Base-by-base conservation (phyloP, 768 basidiomycete species). In the Leccinum broughii region DNA sequence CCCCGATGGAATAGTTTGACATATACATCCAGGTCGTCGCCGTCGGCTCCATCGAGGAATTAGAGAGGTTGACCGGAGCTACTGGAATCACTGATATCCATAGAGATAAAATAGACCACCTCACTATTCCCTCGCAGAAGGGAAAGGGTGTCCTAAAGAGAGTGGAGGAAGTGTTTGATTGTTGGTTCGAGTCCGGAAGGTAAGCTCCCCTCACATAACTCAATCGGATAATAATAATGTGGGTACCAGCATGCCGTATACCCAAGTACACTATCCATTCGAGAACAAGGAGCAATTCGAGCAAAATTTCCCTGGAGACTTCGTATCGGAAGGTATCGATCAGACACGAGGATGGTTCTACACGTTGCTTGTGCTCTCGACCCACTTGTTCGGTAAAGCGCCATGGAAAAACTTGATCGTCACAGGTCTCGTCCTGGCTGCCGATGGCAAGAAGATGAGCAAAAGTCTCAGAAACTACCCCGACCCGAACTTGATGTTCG, bases 281-380 rank as follows among this genome's bases (percentile, higher is more conserved):
- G 97, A 98, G 77, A 98, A 98, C 76, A 89, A 91, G 74, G 90
- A 92, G 32, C 77, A 85, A 48, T 97, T 97, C 70, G 87, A 95
- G 70, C 78, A 77, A 77, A 86, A 85, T 8, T 95, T 92, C 80
- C 97, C 96, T 3, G 97, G 95, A 4, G 90, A 98, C 70, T 99
- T 99, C 73, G 89, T 98, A 30, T 96, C 92, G 6, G 97, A 99
- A 75, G 96, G 95, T 69, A 96, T 99, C 63, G 97, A 99, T 75
- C 97, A 99, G 77, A 98, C 96, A 28, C 87, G 97, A 67, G 97
- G 97, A 24, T 99, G 97, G 97, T 99, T 99, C 84, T 99, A 99
- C 78, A 98, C 97, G 3, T 77, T 99, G 14, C 85, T 99, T 46
- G 95, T 99, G 4, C 81, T 98, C 26, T 92, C 92, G n/a, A 97